phyloP scores from a whole-genome alignment of 2,329 filamentous ascomycete genomes.

The Trichoderma atroviride region DNA sequence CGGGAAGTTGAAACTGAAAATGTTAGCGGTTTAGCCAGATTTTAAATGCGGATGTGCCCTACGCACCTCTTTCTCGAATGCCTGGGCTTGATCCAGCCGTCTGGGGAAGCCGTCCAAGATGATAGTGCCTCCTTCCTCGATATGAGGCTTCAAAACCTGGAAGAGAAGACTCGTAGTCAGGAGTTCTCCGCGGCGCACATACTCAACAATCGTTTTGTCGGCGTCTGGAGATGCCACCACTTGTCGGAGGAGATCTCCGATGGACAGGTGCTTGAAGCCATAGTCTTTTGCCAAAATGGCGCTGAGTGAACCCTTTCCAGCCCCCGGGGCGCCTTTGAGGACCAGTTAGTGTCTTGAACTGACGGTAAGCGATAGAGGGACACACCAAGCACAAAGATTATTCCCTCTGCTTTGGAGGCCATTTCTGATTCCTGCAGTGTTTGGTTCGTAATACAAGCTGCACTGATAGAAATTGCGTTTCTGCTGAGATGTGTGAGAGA shows the following conservation, averaged over 20 bases:
- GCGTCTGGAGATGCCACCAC: not conserved
- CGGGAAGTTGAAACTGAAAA: not conserved
- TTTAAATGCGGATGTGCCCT: too few species aligned
- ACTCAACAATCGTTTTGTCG: not conserved
- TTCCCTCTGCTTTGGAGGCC: not conserved
- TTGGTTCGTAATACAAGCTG: not conserved
- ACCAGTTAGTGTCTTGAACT: not conserved
- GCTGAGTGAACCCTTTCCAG: not conserved
- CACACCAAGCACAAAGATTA: not conserved
- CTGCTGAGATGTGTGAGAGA: not conserved
- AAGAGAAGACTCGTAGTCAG: not conserved
- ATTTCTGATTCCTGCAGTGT: not conserved
- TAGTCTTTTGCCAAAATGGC: not conserved
- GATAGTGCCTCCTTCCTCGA: not conserved
- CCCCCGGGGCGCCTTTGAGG: not conserved
- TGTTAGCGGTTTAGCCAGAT: not conserved
- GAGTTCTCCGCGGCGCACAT: not conserved
- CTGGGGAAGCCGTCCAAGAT: conserved; percentile 4
- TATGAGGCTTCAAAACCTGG: not conserved
- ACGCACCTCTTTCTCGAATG: not conserved
- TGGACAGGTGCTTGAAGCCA: not conserved
- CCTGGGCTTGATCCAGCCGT: not conserved
- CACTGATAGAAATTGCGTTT: not conserved
- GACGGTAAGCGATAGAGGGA: not conserved
- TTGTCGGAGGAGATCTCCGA: not conserved